A percentile compares a stretch with the other conserved stretches of the same genome.
phyloP scores from a whole-genome alignment of 2,329 filamentous ascomycete species.

The Lojkania enalia region DNA sequence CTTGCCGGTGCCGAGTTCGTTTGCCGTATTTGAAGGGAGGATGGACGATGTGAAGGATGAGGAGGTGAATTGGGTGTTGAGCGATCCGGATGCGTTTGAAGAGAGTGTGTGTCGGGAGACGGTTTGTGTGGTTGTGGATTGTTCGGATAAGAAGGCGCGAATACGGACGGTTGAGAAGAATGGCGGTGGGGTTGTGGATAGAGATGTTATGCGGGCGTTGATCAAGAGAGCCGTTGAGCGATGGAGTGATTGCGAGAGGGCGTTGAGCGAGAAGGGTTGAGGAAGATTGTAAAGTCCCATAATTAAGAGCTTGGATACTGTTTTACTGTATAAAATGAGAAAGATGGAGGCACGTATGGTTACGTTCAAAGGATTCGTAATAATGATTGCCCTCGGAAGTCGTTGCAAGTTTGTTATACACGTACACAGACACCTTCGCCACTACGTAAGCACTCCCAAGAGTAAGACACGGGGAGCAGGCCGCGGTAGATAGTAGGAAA shows the following conservation, averaged over 20 bases:
- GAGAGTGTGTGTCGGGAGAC: slow-evolving; percentile 81
- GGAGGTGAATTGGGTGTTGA: slow-evolving; percentile 67
- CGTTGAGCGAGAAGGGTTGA: slow-evolving; percentile 19
- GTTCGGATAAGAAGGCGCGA: slow-evolving; percentile 70
- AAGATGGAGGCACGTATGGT: no score
- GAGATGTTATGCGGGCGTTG: slow-evolving; percentile 63
- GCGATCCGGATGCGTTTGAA: slow-evolving; percentile 88
- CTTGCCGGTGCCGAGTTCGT: slow-evolving; percentile 76
- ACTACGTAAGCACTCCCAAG: no score
- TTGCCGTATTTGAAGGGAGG: slow-evolving; percentile 66
- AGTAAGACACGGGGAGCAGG: no score
- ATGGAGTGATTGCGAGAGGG: slow-evolving; percentile 61
- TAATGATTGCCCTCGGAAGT: no score
- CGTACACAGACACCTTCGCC: no score
- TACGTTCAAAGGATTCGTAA: no score
- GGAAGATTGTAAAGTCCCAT: neutral
- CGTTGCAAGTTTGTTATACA: no score
- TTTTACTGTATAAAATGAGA: no score
- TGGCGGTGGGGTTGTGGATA: slow-evolving; percentile 73
- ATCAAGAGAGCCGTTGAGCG: slow-evolving; percentile 63
- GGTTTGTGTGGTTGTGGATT: slow-evolving; percentile 82
- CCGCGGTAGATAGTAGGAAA: no score
- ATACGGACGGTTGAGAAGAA: slow-evolving; percentile 77
- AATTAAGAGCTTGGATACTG: no score
- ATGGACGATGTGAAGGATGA: slow-evolving; percentile 42